Conservation (phyloP, 2,329 filamentous ascomycete species). For the Calonectria leucothoes region DNA sequence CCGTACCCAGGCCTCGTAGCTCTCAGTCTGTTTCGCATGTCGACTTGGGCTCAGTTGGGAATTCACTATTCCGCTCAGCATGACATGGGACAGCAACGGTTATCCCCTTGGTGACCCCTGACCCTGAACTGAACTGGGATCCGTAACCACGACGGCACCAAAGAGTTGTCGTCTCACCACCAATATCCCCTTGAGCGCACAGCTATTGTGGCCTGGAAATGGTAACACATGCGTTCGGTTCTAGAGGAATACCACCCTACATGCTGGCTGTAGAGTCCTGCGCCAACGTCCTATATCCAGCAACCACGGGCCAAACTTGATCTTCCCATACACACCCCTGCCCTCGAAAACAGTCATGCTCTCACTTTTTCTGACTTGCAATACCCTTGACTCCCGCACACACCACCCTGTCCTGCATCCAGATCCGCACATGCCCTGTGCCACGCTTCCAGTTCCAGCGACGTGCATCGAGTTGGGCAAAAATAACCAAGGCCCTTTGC, state of each 20-base stretch:
- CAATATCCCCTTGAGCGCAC: background rate
- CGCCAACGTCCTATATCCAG: background rate
- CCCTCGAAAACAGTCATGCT: constrained; percentile 14
- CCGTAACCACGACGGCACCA: background rate
- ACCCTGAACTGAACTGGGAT: background rate
- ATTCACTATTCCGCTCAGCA: background rate
- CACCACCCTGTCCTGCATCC: constrained; percentile 24
- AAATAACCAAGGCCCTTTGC: constrained; percentile 17
- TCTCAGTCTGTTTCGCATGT: background rate
- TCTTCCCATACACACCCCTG: background rate
- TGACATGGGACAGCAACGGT: constrained; percentile 1
- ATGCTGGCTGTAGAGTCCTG: background rate
- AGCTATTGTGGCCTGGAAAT: background rate
- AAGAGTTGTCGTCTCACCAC: background rate
- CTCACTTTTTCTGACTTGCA: constrained; percentile 4
- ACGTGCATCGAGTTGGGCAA: constrained; percentile 39
- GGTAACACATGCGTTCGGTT: background rate
- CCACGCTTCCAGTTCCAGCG: constrained; percentile 40
- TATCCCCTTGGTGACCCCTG: constrained; percentile 8
- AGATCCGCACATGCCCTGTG: constrained; percentile 36
- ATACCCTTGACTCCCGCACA: constrained; percentile 24
- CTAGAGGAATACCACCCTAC: background rate
- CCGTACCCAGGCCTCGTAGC: constrained; percentile 1
- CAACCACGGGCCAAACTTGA: background rate
- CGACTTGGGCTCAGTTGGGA: background rate